Percentiles rank a stretch among this genome's conserved stretches.
Conservation (phyloP, 1,139 yeast species). For the Yamadazyma spencermartinsiae region DNA sequence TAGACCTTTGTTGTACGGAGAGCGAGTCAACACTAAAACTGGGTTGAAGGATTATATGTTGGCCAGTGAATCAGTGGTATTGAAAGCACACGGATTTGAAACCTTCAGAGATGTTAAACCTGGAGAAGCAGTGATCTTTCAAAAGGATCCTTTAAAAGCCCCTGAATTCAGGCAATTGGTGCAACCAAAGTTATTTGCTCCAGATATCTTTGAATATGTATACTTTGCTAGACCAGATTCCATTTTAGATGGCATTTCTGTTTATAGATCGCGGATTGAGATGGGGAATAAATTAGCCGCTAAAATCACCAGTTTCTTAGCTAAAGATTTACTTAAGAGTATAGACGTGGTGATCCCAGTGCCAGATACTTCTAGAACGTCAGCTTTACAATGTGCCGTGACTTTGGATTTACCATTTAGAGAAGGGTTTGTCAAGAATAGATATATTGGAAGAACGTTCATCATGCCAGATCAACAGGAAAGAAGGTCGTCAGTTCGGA, state of each 20-base stretch:
- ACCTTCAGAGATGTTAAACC: conserved; percentile 82
- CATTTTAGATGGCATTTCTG: conserved; percentile 92
- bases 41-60: conserved; percentile 91
- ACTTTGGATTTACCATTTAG: conserved; percentile 79
- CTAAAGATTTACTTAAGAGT: conserved; percentile 39
- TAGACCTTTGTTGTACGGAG: conserved; percentile 86
- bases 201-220: conserved; percentile 96
- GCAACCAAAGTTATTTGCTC: conserved; percentile 76
- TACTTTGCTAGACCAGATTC: conserved; percentile 98
- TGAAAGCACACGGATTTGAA: conserved; percentile 88
- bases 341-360: conserved; percentile 97
- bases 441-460: conserved; percentile 96
- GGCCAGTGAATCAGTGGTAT: conserved; percentile 92
- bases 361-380: conserved; percentile 94
- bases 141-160: conserved; percentile 47
- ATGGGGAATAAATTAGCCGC: conserved; percentile 92
- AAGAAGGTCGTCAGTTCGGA: conserved; percentile 89
- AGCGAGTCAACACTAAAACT: conserved; percentile 61
- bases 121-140: conserved; percentile 95
- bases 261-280: conserved; percentile 85
- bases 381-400: conserved; percentile 92
- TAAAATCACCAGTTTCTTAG: conserved; percentile 56
- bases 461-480: conserved; percentile 98
- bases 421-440: conserved; percentile 95
- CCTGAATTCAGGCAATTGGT: conserved; percentile 90